Conservation (phyloP, 768 basidiomycete species). For the Agrocybe pediades region DNA sequence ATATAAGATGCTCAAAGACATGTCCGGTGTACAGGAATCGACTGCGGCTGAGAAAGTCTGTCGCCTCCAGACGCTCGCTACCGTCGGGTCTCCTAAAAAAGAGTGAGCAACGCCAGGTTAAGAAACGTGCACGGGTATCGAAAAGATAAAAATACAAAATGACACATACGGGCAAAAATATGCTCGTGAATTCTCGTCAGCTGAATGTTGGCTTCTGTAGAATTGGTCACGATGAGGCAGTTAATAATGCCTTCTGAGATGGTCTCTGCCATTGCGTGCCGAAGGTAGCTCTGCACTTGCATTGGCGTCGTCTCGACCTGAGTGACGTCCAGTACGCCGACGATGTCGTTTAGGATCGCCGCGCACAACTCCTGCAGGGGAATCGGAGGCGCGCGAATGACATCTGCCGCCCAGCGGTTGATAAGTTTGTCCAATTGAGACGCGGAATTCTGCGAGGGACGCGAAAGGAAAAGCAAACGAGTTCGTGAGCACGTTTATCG, state of each 20-base stretch:
- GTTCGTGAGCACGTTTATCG: conserved; percentile 10
- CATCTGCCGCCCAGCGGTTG: conserved; percentile 87
- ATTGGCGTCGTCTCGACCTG: conserved; percentile 56
- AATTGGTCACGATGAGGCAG: conserved; percentile 84
- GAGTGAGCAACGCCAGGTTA: not conserved
- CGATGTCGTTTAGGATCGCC: conserved; percentile 62
- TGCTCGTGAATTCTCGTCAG: conserved; percentile 88
- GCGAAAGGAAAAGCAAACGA: conserved; percentile 3
- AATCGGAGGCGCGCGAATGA: conserved; percentile 58
- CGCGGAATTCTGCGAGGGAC: conserved; percentile 63
- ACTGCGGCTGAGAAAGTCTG: conserved; percentile 90
- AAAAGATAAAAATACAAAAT: not conserved
- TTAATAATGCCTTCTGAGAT: conserved; percentile 82
- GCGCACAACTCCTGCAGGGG: conserved; percentile 54
- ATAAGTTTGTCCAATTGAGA: conserved; percentile 80
- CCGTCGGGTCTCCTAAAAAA: conserved; percentile 73
- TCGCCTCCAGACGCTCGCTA: conserved; percentile 88
- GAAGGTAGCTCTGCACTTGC: conserved; percentile 76
- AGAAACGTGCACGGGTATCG: not conserved
- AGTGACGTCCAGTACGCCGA: conserved; percentile 48
- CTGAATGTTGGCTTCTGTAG: conserved; percentile 81
- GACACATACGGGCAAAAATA: conserved; percentile 72
- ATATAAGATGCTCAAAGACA: conserved; percentile 63
- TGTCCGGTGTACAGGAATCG: conserved; percentile 71
- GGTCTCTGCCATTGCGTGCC: conserved; percentile 79